Percentiles rank a stretch among this genome's conserved stretches.
phyloP scores from a whole-genome alignment of 768 basidiomycete species.

The Psilocybe subaeruginosa region DNA sequence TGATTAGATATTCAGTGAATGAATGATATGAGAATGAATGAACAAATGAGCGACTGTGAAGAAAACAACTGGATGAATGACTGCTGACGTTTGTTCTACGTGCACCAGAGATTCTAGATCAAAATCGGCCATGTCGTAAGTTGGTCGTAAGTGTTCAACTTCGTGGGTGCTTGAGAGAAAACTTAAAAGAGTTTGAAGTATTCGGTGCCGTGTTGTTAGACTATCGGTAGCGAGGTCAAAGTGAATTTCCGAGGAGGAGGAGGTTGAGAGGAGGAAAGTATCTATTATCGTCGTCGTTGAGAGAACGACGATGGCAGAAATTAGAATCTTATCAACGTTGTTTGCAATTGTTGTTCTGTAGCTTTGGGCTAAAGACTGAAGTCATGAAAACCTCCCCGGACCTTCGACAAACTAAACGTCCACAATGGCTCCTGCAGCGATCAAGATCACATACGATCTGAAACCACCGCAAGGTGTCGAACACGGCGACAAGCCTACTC shows the following conservation, averaged over 20 bases:
- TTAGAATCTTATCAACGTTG: slow-evolving; percentile 16
- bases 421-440: slow-evolving; percentile 14
- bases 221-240: neutral
- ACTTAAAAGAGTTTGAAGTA: neutral
- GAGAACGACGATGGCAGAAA: neutral
- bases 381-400: no score
- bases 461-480: slow-evolving; percentile 19
- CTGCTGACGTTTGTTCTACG: slow-evolving; percentile 64
- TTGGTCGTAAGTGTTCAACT: neutral
- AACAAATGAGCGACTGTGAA: neutral
- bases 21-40: neutral
- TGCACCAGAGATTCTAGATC: slow-evolving; percentile 64
- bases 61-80: neutral
- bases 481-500: slow-evolving; percentile 4
- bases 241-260: neutral
- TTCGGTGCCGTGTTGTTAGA: neutral
- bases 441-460: slow-evolving; percentile 26
- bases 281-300: neutral
- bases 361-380: neutral
- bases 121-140: slow-evolving; percentile 38
- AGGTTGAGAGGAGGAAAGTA: neutral
- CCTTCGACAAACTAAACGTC: neutral
- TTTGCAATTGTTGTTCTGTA: slow-evolving; percentile 14
- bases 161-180: neutral
- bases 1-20: neutral